phyloP scores from a whole-genome alignment of 495 filamentous ascomycete species.

The Lasiosphaeria miniovina region DNA sequence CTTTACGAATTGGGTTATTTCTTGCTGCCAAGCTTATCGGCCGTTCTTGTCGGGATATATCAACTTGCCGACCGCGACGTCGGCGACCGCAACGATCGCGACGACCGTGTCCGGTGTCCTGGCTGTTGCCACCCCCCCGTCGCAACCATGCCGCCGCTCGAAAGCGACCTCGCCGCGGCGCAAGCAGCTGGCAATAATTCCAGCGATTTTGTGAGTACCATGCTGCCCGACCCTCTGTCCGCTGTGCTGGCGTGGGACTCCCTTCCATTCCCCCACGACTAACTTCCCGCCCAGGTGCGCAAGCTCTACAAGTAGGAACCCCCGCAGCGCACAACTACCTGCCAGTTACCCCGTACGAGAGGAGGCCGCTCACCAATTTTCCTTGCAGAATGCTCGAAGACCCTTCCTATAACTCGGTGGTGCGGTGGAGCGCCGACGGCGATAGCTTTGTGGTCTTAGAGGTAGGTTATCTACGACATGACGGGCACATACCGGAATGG shows the following conservation, averaged over 20 bases:
- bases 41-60: background rate
- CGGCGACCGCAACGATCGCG: background rate
- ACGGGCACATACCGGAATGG: background rate
- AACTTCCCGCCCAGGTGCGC: conserved; percentile 65
- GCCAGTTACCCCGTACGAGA: conserved; percentile 9
- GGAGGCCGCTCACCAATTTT: conserved; percentile 25
- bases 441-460: conserved; percentile 98
- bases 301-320: conserved; percentile 91
- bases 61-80: background rate
- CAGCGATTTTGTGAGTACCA: conserved; percentile 48
- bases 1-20: background rate
- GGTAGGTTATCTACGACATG: conserved; percentile 50
- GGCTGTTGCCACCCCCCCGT: background rate
- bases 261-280: conserved; percentile 10
- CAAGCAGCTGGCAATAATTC: conserved; percentile 45
- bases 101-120: background rate
- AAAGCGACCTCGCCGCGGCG: conserved; percentile 35
- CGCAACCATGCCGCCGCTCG: conserved; percentile 42
- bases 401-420: conserved; percentile 84
- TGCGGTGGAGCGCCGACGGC: conserved; percentile 91
- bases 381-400: conserved; percentile 89
- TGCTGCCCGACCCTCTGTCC: background rate
- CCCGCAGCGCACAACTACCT: background rate
- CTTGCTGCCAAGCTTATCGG: background rate
- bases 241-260: conserved; percentile 4